Base-by-base conservation (phyloP, 2,329 filamentous ascomycete genomes). In the Botrytis fragariae region DNA sequence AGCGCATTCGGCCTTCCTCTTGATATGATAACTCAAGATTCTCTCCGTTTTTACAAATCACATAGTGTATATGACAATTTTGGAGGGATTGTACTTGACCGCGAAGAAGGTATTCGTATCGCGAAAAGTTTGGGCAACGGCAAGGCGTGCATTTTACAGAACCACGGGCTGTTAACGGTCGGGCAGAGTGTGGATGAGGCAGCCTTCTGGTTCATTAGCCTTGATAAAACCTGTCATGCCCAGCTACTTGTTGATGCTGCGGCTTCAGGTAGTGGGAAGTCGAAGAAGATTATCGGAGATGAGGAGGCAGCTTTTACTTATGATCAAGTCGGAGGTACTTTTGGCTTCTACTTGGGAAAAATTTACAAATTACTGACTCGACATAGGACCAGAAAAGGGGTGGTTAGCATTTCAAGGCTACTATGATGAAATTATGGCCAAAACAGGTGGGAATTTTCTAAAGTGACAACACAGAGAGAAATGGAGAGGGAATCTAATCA, bases 291-390 rank as follows among this genome's bases (percentile, higher is more conserved):
- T n/a, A 90, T 94, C 77, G 84, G 85, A 7, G 87, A 92, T 1
- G 89, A 90, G 64, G 91, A 94, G 79, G 91, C 92, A 0, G 83
- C 81, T 25, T 92, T 87, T 76, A 93, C 91, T 0, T 89, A 88
- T 79, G 89, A 90, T 81, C 86, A 88, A 1, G 84, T 93, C 2
- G 91, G 92, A 2, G 84, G 69, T 48, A 68, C n/a, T 6, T 29
- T 32, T 29, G 9, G 25, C 65, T 57, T 68, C n/a, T 42, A 16
- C 44, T 42, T 20, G 51, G 18, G 65, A 32, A 48, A 22, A 44
- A 64, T 18, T 4, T 39, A 44, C n/a, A 59, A 18, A 57, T 65
- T 25, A 3, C 51, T 61, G 29, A 45, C 54, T 45, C 25, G 29
- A n/a, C 5, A 20, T n/a, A 45, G 16, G 39, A 25, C 83, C 85